Conservation (phyloP, 305 asterid genomes). For the Solanum aculeatissimum region DNA sequence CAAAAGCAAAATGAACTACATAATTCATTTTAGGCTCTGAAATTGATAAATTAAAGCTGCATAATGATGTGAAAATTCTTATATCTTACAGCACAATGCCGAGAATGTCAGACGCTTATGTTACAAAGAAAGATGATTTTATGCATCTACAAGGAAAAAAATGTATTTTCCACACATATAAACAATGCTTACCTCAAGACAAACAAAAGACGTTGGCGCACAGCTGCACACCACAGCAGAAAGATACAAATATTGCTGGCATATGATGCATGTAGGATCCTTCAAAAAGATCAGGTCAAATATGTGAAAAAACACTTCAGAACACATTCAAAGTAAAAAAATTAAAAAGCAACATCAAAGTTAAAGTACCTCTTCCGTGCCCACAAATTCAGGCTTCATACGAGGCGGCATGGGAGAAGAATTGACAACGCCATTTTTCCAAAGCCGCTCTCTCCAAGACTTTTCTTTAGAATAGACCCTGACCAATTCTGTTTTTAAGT, state of each 20-base stretch:
- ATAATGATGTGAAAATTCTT: not conserved
- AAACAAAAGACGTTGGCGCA: conserved; percentile 72
- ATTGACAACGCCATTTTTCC: conserved; percentile 68
- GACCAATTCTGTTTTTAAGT: conserved; percentile 56
- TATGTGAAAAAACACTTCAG: conserved; percentile 11
- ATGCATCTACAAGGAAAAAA: not conserved
- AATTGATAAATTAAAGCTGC: not conserved
- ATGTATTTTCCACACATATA: not conserved
- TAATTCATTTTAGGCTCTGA: not conserved
- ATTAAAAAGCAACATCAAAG: conserved; percentile 5
- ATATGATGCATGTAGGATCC: conserved; percentile 87
- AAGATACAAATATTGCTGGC: conserved; percentile 79
- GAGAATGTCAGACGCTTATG: not conserved
- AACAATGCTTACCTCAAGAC: conserved; percentile 68
- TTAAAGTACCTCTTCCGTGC: conserved; percentile 71
- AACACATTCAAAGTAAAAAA: not conserved
- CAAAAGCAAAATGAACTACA: not conserved
- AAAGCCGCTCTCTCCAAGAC: conserved; percentile 71
- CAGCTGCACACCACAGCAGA: conserved; percentile 89
- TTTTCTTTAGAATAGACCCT: conserved; percentile 61
- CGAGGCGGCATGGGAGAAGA: conserved; percentile 68
- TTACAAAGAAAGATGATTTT: not conserved
- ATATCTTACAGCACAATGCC: not conserved
- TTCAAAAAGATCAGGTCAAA: conserved; percentile 24
- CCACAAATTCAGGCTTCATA: conserved; percentile 57